Evolutionary conservation across 225 moss, liverwort and hornwort genomes (phyloP).

Genomic region (Marchantia polymorpha): DNA sequence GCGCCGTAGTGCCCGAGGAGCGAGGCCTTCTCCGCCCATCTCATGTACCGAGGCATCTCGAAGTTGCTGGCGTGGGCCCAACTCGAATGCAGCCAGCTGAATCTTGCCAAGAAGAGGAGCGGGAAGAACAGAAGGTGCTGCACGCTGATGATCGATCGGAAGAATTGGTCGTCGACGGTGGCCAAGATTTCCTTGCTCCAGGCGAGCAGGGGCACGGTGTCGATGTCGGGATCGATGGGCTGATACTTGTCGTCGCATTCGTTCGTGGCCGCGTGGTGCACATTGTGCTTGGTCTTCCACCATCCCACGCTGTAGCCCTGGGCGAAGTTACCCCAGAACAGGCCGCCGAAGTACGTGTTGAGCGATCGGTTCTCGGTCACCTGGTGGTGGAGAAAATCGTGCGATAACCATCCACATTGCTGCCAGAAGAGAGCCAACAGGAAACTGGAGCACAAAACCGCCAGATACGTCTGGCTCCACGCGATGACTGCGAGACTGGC

Average conservation of each 20-base stretch:
- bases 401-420: slow-evolving; percentile 96
- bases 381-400: slow-evolving; percentile 90
- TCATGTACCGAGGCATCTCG: slow-evolving; percentile 46
- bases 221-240: slow-evolving; percentile 88
- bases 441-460: slow-evolving; percentile 60
- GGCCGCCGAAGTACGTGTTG: slow-evolving; percentile 57
- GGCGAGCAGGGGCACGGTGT: slow-evolving; percentile 83
- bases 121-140: slow-evolving; percentile 87
- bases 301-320: slow-evolving; percentile 82
- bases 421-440: slow-evolving; percentile 69
- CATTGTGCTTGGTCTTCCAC: slow-evolving; percentile 97
- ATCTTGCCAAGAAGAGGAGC: slow-evolving; percentile 79
- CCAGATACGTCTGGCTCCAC: slow-evolving; percentile 41
- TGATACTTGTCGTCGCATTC: slow-evolving; percentile 83
- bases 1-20: slow-evolving; percentile 58
- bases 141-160: slow-evolving; percentile 66
- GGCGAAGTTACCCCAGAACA: slow-evolving; percentile 59
- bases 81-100: slow-evolving; percentile 91
- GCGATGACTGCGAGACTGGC: slow-evolving; percentile 61
- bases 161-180: slow-evolving; percentile 67
- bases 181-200: slow-evolving; percentile 96
- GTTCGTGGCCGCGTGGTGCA: slow-evolving; percentile 95
- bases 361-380: slow-evolving; percentile 65
- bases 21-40: slow-evolving; percentile 56
- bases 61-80: slow-evolving; percentile 46